Conservation (phyloP, 306 rosid species). For the Delonix regia region DNA sequence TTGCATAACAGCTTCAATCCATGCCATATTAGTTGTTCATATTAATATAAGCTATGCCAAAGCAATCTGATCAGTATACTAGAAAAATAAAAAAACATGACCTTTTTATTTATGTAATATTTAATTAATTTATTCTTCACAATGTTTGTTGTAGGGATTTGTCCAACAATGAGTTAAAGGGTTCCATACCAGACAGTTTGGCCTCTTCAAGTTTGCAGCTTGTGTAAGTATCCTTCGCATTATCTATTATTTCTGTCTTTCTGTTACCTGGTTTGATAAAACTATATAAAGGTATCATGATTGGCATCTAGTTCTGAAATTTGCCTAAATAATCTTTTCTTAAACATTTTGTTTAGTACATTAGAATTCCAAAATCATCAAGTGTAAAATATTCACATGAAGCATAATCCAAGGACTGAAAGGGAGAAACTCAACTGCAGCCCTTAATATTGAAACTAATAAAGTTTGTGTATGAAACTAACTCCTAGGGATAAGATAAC, state of each 20-base stretch:
- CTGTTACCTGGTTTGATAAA: background rate
- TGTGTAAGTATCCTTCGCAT: slow-evolving; percentile 65
- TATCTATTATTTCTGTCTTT: slow-evolving; percentile 19
- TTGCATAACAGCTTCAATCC: no score
- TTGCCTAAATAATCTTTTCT: background rate
- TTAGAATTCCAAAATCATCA: background rate
- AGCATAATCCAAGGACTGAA: background rate
- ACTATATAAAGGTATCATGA: background rate
- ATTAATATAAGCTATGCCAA: background rate
- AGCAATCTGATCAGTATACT: slow-evolving; percentile 8
- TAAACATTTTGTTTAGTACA: background rate
- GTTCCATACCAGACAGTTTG: slow-evolving; percentile 80
- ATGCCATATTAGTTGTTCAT: background rate
- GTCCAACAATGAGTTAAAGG: slow-evolving; percentile 77
- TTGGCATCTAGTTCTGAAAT: background rate
- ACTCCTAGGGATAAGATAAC: background rate
- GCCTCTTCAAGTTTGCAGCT: slow-evolving; percentile 77
- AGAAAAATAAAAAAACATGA: background rate
- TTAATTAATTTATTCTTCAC: slow-evolving; percentile 27
- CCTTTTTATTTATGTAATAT: slow-evolving; percentile 15
- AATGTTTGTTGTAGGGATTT: slow-evolving; percentile 66
- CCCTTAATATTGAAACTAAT: background rate
- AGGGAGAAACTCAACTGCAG: background rate
- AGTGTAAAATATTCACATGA: background rate
- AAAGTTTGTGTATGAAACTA: background rate